Base-by-base conservation (phyloP, 345 rosid species). In the Citrus sp. region DNA sequence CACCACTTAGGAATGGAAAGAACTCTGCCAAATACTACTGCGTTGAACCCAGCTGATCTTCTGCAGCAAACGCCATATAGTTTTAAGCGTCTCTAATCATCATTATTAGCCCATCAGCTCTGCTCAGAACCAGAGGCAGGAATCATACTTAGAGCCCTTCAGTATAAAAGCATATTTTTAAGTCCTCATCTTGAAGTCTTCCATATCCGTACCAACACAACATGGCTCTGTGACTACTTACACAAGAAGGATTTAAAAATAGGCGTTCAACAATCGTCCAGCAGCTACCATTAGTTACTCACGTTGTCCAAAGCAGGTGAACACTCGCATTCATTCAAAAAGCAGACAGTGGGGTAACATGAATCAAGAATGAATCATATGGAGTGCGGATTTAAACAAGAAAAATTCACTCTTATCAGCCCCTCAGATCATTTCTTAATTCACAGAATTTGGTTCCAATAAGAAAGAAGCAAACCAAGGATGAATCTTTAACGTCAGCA, bases 121-220 rank as follows among this genome's bases (percentile, higher is more conserved):
- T 61, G 63, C 34, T 22, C 79, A 49, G 83, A 68, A 38, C 27
- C 78, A 24, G 75, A 72, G 32, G 78, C 63, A 9, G 97, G 94
- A 83, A 93, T 89, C 93, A 95, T 82, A 75, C 90, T 80, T 55
- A 95, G 81, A 73, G 90, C 89, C 83, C 90, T 42, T 93, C 90
- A 93, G 74, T 54, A 95, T 72, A 82, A 91, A 93, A 21, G 97
- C 78, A 70, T 70, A 89, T 5, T 70, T 70, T 86, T 73, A 95
- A 87, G 74, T 97, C 97, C 70, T 88, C 90, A 81, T 92, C 97
- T 51, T 16, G 21, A 51, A 95, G 98, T 88, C 84, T 92, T 91
- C 89, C 97, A 77, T 92, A 92, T 86, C 98, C 94, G 90, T 87
- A 51, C 49, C 49, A n/a, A 74, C 30, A 37, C 74, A 10, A 24